Conservation (phyloP, 2,329 filamentous ascomycete genomes). For the Trichoderma breve region DNA sequence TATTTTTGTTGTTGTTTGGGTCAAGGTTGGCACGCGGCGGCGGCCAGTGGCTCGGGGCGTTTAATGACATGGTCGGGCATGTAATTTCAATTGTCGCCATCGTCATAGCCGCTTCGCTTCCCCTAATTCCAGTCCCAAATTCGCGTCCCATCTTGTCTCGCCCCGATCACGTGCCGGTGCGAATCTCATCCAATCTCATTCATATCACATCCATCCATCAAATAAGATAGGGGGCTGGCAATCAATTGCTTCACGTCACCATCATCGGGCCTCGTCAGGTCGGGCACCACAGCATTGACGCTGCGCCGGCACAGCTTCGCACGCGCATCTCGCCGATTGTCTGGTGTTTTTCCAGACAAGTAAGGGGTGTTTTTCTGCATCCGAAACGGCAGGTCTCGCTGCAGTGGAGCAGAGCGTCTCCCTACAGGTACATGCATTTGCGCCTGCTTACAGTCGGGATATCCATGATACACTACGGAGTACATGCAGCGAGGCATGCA, state of each 20-base stretch:
- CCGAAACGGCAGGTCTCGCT: constrained; percentile 4
- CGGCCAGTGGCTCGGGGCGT: constrained; percentile 2
- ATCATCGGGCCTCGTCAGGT: background rate
- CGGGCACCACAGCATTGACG: constrained; percentile 13
- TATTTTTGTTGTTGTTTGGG: background rate
- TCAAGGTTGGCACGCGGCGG: background rate
- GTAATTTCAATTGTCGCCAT: constrained; percentile 16
- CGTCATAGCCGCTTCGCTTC: constrained; percentile 19
- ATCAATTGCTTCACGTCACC: background rate
- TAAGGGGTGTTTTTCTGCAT: background rate
- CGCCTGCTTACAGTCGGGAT: constrained; percentile 4
- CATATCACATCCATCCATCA: background rate
- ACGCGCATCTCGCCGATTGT: background rate
- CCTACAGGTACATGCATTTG: background rate
- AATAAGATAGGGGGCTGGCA: background rate
- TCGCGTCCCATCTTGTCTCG: background rate
- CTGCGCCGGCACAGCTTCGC: background rate
- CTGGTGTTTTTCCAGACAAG: constrained; percentile 6
- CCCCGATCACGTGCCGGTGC: constrained; percentile 14
- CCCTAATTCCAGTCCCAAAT: constrained; percentile 14
- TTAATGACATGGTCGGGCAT: constrained; percentile 13
- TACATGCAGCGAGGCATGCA: constrained; percentile 3
- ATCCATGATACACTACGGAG: background rate
- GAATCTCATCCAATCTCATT: background rate
- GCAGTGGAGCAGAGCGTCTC: constrained; percentile 3